phyloP scores from a whole-genome alignment of 495 filamentous ascomycete genomes.

The Penicillium pancosmium region DNA sequence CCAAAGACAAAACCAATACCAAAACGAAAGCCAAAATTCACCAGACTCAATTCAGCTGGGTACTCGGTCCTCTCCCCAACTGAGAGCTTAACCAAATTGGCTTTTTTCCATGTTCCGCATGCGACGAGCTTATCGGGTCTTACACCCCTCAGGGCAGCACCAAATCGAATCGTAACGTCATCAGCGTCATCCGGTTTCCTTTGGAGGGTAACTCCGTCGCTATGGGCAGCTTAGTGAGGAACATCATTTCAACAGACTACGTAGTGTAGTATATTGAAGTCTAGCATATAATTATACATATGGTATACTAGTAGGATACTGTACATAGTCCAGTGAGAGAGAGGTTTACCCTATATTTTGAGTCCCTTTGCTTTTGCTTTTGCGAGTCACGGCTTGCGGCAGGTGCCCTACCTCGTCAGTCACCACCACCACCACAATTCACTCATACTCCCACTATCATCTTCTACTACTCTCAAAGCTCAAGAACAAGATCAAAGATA shows the following conservation, averaged over 20 bases:
- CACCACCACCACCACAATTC: not conserved
- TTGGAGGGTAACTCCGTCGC: not conserved
- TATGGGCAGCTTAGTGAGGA: not conserved
- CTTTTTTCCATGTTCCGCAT: constrained; percentile 1
- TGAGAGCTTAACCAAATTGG: constrained; percentile 3
- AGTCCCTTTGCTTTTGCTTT: not conserved
- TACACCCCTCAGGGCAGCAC: not conserved
- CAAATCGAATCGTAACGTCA: constrained; percentile 24
- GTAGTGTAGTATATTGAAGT: no score
- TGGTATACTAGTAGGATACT: not conserved
- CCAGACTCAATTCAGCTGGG: not conserved
- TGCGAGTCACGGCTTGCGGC: no score
- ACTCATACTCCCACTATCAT: not conserved
- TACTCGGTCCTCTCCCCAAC: not conserved
- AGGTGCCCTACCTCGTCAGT: no score
- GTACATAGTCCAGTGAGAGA: not conserved
- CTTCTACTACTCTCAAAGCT: no score
- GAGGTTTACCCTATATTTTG: no score
- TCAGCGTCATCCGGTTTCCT: constrained; percentile 28
- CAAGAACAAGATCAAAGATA: no score
- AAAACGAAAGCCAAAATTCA: no score
- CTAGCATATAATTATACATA: not conserved
- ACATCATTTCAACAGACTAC: no score
- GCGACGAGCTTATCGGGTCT: not conserved
- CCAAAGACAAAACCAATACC: no score